Conservation (phyloP, 2,329 filamentous ascomycete genomes). For the Biscogniauxia sp. region DNA sequence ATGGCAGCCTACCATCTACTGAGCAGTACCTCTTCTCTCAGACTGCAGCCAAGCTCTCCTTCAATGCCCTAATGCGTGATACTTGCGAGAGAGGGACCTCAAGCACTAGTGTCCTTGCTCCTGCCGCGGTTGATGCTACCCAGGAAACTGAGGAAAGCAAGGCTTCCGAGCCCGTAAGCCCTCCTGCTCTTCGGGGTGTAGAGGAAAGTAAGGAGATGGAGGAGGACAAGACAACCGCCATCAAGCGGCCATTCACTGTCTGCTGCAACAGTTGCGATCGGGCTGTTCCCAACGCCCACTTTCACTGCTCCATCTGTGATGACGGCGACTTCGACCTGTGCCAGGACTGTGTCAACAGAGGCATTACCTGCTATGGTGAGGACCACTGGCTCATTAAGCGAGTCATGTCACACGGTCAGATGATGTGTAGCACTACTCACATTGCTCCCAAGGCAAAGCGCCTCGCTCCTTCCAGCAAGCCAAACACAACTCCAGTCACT, state of each 20-base stretch:
- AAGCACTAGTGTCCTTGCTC: no score
- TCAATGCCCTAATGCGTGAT: slow-evolving; percentile 13
- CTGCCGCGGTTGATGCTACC: neutral
- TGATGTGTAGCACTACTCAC: slow-evolving; percentile 84
- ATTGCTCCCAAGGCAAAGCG: slow-evolving; percentile 62
- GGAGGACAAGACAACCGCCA: slow-evolving; percentile 6
- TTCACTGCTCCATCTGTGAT: slow-evolving; percentile 92
- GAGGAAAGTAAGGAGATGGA: slow-evolving; percentile 9
- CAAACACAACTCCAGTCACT: slow-evolving; percentile 1
- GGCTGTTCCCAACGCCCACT: slow-evolving; percentile 78
- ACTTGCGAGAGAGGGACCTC: slow-evolving; percentile 3
- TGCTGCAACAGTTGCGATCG: slow-evolving; percentile 90
- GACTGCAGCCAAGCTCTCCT: slow-evolving; percentile 8
- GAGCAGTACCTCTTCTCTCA: slow-evolving; percentile 13
- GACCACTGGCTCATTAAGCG: slow-evolving; percentile 96
- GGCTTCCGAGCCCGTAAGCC: neutral
- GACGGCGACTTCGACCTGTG: slow-evolving; percentile 94
- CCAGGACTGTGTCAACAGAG: slow-evolving; percentile 70
- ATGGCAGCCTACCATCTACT: slow-evolving; percentile 3
- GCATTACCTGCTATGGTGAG: slow-evolving; percentile 72
- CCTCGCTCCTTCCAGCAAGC: slow-evolving; percentile 25
- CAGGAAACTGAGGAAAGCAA: slow-evolving; percentile 4
- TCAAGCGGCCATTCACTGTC: slow-evolving; percentile 64
- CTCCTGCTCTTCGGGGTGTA: neutral
- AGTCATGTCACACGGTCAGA: slow-evolving; percentile 70